Conservation (phyloP, 768 basidiomycete species). For the Leccinum fibrillosum region DNA sequence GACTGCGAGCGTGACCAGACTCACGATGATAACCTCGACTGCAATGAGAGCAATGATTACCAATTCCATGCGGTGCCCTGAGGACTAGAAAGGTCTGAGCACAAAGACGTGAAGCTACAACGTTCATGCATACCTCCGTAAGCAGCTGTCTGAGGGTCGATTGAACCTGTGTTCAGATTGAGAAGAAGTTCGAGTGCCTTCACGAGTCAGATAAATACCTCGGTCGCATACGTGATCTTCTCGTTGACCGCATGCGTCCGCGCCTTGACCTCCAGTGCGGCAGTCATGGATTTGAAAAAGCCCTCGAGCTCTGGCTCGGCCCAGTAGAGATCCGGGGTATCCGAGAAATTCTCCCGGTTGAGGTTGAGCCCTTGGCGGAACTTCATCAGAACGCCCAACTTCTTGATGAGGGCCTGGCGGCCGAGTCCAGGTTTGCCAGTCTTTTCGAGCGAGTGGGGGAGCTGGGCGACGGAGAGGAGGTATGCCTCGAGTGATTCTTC, state of each 20-base stretch:
- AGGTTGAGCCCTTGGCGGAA: constrained; percentile 92
- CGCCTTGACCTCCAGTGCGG: constrained; percentile 82
- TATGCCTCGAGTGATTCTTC: constrained; percentile 83
- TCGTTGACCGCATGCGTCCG: constrained; percentile 83
- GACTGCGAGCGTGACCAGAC: constrained; percentile 19
- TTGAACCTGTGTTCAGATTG: constrained; percentile 53
- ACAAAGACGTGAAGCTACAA: neutral
- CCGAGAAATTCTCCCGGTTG: constrained; percentile 83
- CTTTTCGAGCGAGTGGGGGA: constrained; percentile 72
- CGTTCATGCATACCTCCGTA: constrained; percentile 55
- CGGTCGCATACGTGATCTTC: constrained; percentile 88
- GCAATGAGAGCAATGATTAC: constrained; percentile 95
- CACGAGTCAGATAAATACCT: no score
- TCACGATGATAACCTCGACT: constrained; percentile 89
- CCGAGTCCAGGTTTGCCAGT: constrained; percentile 84
- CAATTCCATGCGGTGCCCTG: constrained; percentile 88
- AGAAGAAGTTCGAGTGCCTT: no score
- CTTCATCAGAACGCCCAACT: constrained; percentile 87
- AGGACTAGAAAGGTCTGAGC: constrained; percentile 52
- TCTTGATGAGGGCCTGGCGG: constrained; percentile 82
- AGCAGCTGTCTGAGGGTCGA: constrained; percentile 85
- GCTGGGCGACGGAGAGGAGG: constrained; percentile 73
- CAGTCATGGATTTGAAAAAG: constrained; percentile 81
- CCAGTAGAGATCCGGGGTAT: constrained; percentile 94
- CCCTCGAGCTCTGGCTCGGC: constrained; percentile 87